A percentile compares a stretch with the other conserved stretches of the same genome.
Conservation (phyloP, 352 stramenopile species). For the Phytophthora tubulina region DNA sequence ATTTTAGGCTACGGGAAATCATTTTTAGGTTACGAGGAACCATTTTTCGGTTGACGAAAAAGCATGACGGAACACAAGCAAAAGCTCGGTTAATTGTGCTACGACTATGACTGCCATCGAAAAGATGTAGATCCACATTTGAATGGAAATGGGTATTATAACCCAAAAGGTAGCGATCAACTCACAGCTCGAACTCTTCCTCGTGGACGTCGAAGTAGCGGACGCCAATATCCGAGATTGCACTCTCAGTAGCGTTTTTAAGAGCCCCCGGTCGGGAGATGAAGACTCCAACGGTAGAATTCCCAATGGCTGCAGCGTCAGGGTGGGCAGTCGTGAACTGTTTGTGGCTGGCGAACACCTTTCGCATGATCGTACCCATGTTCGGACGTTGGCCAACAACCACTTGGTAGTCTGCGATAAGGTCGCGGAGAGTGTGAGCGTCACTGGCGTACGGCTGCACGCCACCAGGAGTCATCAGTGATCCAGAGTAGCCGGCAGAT, state of each 20-base stretch:
- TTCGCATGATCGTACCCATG: constrained; percentile 36
- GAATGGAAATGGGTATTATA: not conserved
- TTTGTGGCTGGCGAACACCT: constrained; percentile 35
- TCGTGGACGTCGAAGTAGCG: constrained; percentile 34
- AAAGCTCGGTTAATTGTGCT: too few relatives aligned
- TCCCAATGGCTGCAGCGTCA: not conserved
- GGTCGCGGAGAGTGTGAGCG: constrained; percentile 26
- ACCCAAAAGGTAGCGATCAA: not conserved
- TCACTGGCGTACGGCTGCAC: constrained; percentile 25
- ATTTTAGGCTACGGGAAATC: too few relatives aligned
- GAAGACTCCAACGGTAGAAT: constrained; percentile 41
- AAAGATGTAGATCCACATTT: not conserved
- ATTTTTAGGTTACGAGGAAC: too few relatives aligned
- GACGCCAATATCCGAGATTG: constrained; percentile 21
- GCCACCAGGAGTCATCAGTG: constrained; percentile 14
- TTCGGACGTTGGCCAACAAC: constrained; percentile 34
- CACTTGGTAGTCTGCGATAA: constrained; percentile 33
- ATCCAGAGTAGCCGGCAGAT: not conserved
- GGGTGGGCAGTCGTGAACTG: constrained; percentile 15
- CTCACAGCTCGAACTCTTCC: not conserved
- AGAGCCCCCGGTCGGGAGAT: constrained; percentile 44
- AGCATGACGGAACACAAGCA: too few relatives aligned
- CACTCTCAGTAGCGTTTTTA: constrained; percentile 29
- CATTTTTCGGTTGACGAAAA: too few relatives aligned
- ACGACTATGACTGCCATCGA: too few relatives aligned